Evolutionary conservation across 164 flowering plant species (phyloP).

Genomic region (Saururus chinensis): DNA sequence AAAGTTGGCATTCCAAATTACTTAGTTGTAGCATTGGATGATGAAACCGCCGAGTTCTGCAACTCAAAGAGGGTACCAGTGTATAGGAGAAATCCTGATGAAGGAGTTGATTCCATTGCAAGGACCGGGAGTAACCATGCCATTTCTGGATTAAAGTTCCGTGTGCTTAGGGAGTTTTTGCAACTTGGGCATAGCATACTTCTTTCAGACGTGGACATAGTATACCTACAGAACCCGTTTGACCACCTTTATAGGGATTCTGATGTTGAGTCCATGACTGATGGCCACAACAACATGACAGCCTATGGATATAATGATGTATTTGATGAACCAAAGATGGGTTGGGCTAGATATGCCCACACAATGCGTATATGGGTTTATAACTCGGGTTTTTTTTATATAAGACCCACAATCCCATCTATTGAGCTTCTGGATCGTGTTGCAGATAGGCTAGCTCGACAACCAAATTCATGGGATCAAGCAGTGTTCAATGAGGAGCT

Average conservation of each 20-base stretch:
- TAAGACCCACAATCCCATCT: conserved; percentile 93
- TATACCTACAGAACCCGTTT: conserved; percentile 88
- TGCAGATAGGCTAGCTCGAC: conserved; percentile 48
- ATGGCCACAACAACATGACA: conserved; percentile 79
- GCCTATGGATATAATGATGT: conserved; percentile 91
- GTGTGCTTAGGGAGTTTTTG: conserved; percentile 79
- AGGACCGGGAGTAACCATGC: conserved; percentile 68
- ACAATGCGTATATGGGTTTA: conserved; percentile 95
- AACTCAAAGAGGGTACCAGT: conserved; percentile 30
- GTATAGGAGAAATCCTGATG: conserved; percentile 35
- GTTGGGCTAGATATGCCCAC: conserved; percentile 94
- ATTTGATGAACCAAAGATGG: conserved; percentile 84
- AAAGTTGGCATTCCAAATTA: conserved; percentile 69
- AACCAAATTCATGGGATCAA: conserved; percentile 70
- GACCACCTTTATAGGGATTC: conserved; percentile 70
- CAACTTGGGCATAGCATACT: conserved; percentile 80
- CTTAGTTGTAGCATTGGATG: conserved; percentile 83
- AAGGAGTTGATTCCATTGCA: conserved; percentile 52
- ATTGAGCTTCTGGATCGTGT: conserved; percentile 96
- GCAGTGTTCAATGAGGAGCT: conserved; percentile 96
- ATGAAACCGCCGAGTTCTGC: conserved; percentile 31
- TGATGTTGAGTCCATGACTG: conserved; percentile 95
- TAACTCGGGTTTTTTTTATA: conserved; percentile 90
- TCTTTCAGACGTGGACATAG: conserved; percentile 82
- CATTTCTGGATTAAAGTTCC: conserved; percentile 80